These are phyloP conservation scores for Phytopythium ostracodes DNA, from an alignment of 352 stramenopile species.

Conservation along the genomic window DNA sequence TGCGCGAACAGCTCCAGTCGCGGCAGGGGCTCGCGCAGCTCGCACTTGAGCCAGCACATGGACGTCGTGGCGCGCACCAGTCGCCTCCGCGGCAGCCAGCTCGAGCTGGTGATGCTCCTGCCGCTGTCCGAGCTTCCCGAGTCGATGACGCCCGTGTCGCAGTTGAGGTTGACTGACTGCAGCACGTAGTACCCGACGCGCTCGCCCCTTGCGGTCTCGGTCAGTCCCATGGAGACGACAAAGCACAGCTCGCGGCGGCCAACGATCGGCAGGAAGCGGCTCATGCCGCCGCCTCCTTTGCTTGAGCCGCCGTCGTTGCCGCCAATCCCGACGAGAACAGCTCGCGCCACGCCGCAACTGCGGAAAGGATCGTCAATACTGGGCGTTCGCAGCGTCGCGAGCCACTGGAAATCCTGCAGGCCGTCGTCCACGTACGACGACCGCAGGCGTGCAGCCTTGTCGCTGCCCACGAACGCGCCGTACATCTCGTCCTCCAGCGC, in stretches of 20 bases:
- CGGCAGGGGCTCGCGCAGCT: conserved; percentile 19
- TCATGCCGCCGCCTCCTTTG: conserved; percentile 16
- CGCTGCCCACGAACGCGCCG: conserved; percentile 30
- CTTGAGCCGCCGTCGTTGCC: conserved; percentile 20
- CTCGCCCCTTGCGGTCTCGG: conserved; percentile 21
- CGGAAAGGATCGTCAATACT: conserved; percentile 30
- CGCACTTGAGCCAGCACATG: conserved; percentile 39
- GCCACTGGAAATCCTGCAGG: conserved; percentile 28
- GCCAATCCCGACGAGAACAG: conserved; percentile 18
- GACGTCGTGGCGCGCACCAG: conserved; percentile 24
- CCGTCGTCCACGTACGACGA: conserved; percentile 42
- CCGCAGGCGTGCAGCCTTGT: conserved; percentile 26
- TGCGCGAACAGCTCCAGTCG: conserved; percentile 37
- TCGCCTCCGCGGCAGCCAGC: neutral
- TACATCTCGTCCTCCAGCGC: conserved; percentile 59
- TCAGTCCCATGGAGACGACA: conserved; percentile 27
- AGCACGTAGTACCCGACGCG: conserved; percentile 34
- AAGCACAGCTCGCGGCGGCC: conserved; percentile 29
- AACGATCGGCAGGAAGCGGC: conserved; percentile 21
- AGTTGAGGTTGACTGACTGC: conserved; percentile 32
- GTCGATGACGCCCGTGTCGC: conserved; percentile 2
- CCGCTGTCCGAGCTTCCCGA: neutral
- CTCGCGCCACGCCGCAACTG: conserved; percentile 28
- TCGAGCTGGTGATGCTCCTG: neutral
- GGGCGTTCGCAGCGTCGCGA: conserved; percentile 25